Conservation (phyloP, 257 asterid species). For the Solanum virginianum region DNA sequence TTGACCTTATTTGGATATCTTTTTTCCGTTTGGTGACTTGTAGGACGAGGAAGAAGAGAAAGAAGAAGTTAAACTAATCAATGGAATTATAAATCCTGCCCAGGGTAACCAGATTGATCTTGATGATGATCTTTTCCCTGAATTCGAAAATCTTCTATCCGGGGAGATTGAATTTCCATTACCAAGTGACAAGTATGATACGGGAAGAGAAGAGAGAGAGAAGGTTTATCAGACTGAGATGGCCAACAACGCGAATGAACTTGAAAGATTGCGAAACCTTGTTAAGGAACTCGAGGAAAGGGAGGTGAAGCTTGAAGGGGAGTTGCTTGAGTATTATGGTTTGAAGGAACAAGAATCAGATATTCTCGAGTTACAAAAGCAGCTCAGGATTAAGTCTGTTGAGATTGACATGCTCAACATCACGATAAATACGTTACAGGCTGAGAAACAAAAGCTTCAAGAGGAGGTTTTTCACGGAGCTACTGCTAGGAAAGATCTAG, state of each 20-base stretch:
- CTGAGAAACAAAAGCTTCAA: slow-evolving; percentile 86
- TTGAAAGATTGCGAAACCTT: slow-evolving; percentile 52
- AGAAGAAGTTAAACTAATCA: slow-evolving; percentile 82
- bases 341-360: slow-evolving; percentile 84
- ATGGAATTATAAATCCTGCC: slow-evolving; percentile 49
- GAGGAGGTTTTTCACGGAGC: slow-evolving; percentile 68
- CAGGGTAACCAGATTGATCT: slow-evolving; percentile 27
- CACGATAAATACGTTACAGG: slow-evolving; percentile 67
- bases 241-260: slow-evolving; percentile 60
- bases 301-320: slow-evolving; percentile 91
- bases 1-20: neutral
- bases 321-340: slow-evolving; percentile 82
- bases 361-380: slow-evolving; percentile 62
- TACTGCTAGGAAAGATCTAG: slow-evolving; percentile 58
- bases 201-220: slow-evolving; percentile 38
- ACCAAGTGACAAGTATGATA: slow-evolving; percentile 48
- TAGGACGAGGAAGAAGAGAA: slow-evolving; percentile 64
- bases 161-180: slow-evolving; percentile 75
- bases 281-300: slow-evolving; percentile 87
- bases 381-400: slow-evolving; percentile 71
- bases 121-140: slow-evolving; percentile 70
- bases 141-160: slow-evolving; percentile 59
- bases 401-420: slow-evolving; percentile 85
- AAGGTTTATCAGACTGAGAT: slow-evolving; percentile 49
- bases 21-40: neutral